Percentiles rank a stretch among this genome's conserved stretches.
These are phyloP conservation scores for Tylopilus cervinicoccineus DNA, from an alignment of 768 basidiomycete genomes.

Conservation along the genomic window DNA sequence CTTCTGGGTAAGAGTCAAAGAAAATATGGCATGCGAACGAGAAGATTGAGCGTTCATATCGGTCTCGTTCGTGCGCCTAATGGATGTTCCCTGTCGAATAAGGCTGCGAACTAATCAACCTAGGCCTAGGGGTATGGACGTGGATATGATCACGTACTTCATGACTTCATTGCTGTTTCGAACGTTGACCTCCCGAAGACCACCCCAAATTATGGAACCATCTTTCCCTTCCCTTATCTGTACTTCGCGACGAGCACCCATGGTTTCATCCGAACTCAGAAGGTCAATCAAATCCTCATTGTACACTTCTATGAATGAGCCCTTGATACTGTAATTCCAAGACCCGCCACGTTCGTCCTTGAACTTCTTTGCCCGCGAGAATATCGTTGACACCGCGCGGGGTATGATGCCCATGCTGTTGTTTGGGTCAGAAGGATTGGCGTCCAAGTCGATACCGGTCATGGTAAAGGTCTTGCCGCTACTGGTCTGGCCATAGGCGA, in stretches of 20 bases:
- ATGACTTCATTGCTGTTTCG: conserved; percentile 84
- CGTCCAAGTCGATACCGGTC: conserved; percentile 92
- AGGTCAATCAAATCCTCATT: conserved; percentile 99
- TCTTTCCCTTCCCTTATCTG: conserved; percentile 97
- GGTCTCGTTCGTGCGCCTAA: conserved; percentile 93
- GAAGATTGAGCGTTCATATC: conserved; percentile 99
- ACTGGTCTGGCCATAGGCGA: conserved; percentile 33
- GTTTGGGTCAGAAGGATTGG: conserved; percentile 75
- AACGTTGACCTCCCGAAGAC: conserved; percentile 90
- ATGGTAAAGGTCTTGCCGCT: conserved; percentile 68
- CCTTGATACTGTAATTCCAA: conserved; percentile 80
- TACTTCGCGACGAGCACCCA: conserved; percentile 73
- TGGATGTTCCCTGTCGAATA: conserved; percentile 83
- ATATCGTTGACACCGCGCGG: conserved; percentile 86
- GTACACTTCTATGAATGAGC: conserved; percentile 96
- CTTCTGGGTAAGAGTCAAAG: conserved; percentile 89
- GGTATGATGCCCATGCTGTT: conserved; percentile 96
- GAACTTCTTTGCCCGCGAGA: conserved; percentile 68
- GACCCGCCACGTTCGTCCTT: conserved; percentile 70
- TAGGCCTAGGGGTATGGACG: conserved; percentile 9
- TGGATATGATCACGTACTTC: conserved; percentile 53
- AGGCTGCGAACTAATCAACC: conserved; percentile 48
- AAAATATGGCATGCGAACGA: conserved; percentile 98
- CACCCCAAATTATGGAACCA: conserved; percentile 96
- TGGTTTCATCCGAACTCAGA: conserved; percentile 67